A percentile compares a stretch with the other conserved stretches of the same genome.
Conservation (phyloP, 768 basidiomycete species). For the Leccinum fibrillosum region DNA sequence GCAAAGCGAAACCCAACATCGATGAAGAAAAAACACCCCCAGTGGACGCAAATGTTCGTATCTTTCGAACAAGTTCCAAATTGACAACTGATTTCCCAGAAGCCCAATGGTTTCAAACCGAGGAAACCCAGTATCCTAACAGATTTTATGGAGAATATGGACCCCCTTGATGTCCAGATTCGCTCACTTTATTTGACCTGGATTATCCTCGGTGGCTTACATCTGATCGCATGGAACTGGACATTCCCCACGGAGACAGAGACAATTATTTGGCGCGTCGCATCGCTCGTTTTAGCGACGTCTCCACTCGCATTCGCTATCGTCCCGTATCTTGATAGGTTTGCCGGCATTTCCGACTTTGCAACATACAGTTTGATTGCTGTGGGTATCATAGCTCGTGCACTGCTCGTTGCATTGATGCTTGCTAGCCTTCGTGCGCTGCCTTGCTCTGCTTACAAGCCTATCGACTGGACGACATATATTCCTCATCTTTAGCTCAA, state of each 20-base stretch:
- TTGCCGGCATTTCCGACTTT: neutral
- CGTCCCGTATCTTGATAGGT: neutral
- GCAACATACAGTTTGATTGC: neutral
- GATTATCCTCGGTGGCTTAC: neutral
- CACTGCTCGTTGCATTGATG: neutral
- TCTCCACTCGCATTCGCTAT: neutral
- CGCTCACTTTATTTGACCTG: neutral
- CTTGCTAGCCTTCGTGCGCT: neutral
- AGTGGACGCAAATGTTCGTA: neutral
- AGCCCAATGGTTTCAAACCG: neutral
- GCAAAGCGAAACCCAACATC: neutral
- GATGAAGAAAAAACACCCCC: neutral
- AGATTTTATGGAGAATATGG: neutral
- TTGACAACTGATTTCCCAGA: neutral
- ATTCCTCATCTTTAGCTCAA: constrained; percentile 1
- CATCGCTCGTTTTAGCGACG: neutral
- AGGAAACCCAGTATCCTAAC: neutral
- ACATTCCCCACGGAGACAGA: neutral
- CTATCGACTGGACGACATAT: neutral
- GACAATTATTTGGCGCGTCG: neutral
- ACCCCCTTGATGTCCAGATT: neutral
- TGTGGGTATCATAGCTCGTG: neutral
- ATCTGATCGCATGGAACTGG: neutral
- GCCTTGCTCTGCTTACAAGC: neutral
- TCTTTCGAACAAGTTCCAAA: neutral